A percentile compares a stretch with the other conserved stretches of the same genome.
Evolutionary conservation across 306 rosid species (phyloP).

Genomic region (Rubus parviflorus): DNA sequence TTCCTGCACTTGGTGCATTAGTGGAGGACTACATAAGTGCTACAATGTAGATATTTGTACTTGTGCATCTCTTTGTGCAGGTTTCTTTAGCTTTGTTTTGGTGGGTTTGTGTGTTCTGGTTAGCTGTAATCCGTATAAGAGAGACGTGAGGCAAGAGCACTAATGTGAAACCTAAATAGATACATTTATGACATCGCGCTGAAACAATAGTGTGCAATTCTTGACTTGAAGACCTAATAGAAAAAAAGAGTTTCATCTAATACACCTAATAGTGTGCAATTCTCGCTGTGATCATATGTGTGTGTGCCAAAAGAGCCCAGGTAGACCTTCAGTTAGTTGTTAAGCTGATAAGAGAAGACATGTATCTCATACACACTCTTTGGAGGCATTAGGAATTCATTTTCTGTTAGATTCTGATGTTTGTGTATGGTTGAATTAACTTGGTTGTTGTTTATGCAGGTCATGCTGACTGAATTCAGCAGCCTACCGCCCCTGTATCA

Average conservation of each 20-base stretch:
- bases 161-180: background rate
- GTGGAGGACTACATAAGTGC: background rate
- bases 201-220: background rate
- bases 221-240: no score
- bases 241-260: background rate
- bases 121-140: background rate
- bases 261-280: background rate
- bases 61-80: background rate
- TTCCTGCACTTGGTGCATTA: background rate
- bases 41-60: no score
- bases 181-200: background rate
- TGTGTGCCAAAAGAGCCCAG: background rate
- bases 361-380: background rate
- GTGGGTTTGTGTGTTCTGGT: background rate
- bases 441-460: slow-evolving; percentile 44
- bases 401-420: background rate
- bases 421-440: background rate
- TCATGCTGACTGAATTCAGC: slow-evolving; percentile 65
- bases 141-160: background rate
- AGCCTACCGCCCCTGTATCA: slow-evolving; percentile 95
- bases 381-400: background rate
- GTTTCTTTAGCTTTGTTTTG: background rate
- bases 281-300: background rate
- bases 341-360: background rate
- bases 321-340: background rate